Conservation (phyloP, 345 rosid genomes). For the Ceriops zippeliana region DNA sequence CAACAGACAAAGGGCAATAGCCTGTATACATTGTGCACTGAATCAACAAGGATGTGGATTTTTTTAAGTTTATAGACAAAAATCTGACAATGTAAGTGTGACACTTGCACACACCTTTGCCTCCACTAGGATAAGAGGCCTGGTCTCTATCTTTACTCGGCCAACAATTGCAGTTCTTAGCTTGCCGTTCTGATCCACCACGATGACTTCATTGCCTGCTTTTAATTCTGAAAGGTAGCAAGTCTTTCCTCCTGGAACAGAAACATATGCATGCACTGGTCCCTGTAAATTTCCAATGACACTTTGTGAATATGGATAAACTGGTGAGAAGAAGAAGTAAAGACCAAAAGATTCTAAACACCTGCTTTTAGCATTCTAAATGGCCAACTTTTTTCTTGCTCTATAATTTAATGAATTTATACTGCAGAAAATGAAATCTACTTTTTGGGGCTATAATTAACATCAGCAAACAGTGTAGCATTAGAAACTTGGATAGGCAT, state of each 20-base stretch:
- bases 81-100: neutral
- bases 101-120: constrained; percentile 53
- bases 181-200: constrained; percentile 61
- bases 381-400: too few relatives aligned
- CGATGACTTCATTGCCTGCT: constrained; percentile 66
- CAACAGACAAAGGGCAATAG: neutral
- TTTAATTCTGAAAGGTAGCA: constrained; percentile 82
- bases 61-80: neutral
- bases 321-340: too few relatives aligned
- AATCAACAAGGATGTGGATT: neutral
- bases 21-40: neutral
- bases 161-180: constrained; percentile 67
- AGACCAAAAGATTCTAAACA: neutral
- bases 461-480: too few relatives aligned
- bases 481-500: too few relatives aligned
- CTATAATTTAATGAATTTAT: too few relatives aligned
- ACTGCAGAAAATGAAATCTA: too few relatives aligned
- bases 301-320: neutral
- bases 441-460: too few relatives aligned
- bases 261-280: constrained; percentile 80
- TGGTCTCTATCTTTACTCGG: constrained; percentile 79
- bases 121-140: constrained; percentile 65
- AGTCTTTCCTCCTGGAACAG: constrained; percentile 79
- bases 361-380: neutral
- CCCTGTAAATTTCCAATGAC: constrained; percentile 43